These are phyloP conservation scores for Amorphotheca resinae DNA, from an alignment of 495 filamentous ascomycete genomes.

Conservation along the genomic window DNA sequence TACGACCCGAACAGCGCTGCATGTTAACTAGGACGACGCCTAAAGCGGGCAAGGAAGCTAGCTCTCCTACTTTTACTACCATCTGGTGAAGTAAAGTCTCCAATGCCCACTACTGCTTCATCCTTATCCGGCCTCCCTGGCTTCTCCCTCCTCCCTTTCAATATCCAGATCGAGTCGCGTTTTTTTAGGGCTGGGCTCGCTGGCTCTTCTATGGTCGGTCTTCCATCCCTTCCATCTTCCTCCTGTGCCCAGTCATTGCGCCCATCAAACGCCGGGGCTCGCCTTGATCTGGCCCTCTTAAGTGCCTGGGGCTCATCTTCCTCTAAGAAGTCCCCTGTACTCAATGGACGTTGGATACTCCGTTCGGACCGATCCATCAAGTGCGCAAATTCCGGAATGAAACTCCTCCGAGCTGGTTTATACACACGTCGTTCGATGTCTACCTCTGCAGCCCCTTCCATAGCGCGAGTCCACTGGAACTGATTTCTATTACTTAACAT, in stretches of 20 bases:
- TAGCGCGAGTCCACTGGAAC: constrained; percentile 22
- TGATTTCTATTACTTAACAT: constrained; percentile 22
- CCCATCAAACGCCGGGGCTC: constrained; percentile 1
- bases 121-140: constrained; percentile 2
- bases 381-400: constrained; percentile 14
- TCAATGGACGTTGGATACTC: constrained; percentile 7
- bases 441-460: constrained; percentile 21
- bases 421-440: constrained; percentile 19
- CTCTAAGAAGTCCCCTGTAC: constrained; percentile 15
- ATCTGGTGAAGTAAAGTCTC: constrained; percentile 1
- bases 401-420: constrained; percentile 11
- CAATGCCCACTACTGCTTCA: constrained; percentile 5
- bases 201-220: too few species aligned
- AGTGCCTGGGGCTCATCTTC: background rate
- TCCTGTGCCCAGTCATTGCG: constrained; percentile 19
- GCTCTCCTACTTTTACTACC: constrained; percentile 4
- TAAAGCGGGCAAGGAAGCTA: constrained; percentile 16
- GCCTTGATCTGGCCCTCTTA: constrained; percentile 1
- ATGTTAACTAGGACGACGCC: constrained; percentile 12
- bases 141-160: constrained; percentile 8
- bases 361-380: background rate
- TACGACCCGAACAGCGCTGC: background rate
- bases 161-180: constrained; percentile 14
- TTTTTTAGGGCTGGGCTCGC: too few species aligned
- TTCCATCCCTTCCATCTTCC: too few species aligned